Conservation (phyloP, 768 basidiomycete species). For the Rhodotorula kratochvilovae region DNA sequence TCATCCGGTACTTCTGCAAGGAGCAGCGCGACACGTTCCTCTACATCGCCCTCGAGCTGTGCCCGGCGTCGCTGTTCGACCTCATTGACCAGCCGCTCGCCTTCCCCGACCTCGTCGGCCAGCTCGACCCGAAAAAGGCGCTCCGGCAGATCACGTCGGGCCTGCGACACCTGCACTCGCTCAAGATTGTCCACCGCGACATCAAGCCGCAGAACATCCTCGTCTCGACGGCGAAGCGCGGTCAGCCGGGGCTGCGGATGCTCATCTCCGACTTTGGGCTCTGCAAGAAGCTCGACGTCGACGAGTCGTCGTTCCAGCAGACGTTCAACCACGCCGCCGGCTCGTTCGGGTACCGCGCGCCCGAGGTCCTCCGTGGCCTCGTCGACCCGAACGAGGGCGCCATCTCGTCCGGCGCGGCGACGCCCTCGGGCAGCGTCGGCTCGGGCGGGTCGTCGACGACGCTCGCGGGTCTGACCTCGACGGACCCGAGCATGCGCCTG, state of each 20-base stretch:
- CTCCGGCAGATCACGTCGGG: constrained; percentile 81
- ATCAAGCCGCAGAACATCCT: constrained; percentile 99
- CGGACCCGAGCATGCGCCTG: constrained; percentile 57
- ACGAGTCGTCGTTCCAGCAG: constrained; percentile 93
- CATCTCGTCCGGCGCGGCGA: constrained; percentile 44
- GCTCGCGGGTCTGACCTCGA: constrained; percentile 44
- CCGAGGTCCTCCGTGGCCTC: constrained; percentile 88
- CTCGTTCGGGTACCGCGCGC: constrained; percentile 95
- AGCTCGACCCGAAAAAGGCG: constrained; percentile 82
- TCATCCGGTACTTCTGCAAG: constrained; percentile 97
- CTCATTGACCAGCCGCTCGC: constrained; percentile 71
- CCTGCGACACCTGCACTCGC: constrained; percentile 78
- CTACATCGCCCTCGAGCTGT: constrained; percentile 94
- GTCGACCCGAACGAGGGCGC: constrained; percentile 78
- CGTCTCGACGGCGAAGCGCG: constrained; percentile 58
- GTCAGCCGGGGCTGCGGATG: constrained; percentile 62
- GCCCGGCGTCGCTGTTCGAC: constrained; percentile 83
- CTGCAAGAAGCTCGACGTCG: constrained; percentile 88
- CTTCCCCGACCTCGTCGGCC: constrained; percentile 66
- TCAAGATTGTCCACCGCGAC: constrained; percentile 96
- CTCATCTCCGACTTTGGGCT: constrained; percentile 95
- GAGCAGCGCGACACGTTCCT: constrained; percentile 89
- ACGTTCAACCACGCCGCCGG: constrained; percentile 87
- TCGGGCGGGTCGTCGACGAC: constrained; percentile 54
- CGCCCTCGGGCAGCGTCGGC: constrained; percentile 53